Conservation (phyloP, 768 basidiomycete genomes). For the Peribolospora kevripleyi region DNA sequence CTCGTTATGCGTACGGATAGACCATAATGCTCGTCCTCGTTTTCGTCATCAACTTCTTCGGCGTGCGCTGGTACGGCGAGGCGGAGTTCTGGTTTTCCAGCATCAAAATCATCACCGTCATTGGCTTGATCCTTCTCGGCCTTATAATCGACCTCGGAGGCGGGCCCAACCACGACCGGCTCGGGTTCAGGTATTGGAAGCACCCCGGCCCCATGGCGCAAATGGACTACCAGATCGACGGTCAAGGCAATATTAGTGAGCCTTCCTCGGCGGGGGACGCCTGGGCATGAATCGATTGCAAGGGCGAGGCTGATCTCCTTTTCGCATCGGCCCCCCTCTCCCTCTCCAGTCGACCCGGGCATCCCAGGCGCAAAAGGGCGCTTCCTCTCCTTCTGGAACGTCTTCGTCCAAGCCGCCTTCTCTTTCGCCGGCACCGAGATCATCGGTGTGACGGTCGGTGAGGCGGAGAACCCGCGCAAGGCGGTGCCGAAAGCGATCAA, state of each 20-base stretch:
- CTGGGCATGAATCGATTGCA: not conserved
- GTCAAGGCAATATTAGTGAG: not conserved
- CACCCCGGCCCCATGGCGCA: conserved; percentile 1
- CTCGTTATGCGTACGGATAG: conserved; percentile 10
- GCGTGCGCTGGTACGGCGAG: conserved; percentile 11
- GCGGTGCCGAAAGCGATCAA: conserved; percentile 54
- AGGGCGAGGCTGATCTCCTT: not conserved
- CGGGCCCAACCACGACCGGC: conserved; percentile 30
- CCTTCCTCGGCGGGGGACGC: not conserved
- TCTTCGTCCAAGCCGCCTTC: conserved; percentile 37
- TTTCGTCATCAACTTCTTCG: conserved; percentile 29
- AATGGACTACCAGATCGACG: conserved; percentile 5
- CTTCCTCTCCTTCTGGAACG: conserved; percentile 24
- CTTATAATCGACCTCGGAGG: conserved; percentile 36
- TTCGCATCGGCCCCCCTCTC: not conserved
- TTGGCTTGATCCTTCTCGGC: conserved; percentile 25
- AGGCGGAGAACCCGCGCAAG: conserved; percentile 50
- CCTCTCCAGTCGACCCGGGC: conserved; percentile 1
- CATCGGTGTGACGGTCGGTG: conserved; percentile 48
- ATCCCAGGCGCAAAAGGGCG: conserved; percentile 16
- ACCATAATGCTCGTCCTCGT: conserved; percentile 21
- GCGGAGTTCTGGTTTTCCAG: conserved; percentile 16
- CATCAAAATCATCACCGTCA: conserved; percentile 18
- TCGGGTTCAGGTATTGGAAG: conserved; percentile 25
- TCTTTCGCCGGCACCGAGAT: conserved; percentile 57